Base-by-base conservation (phyloP, 2,329 filamentous ascomycete genomes). In the Grosmannia clavigera region DNA sequence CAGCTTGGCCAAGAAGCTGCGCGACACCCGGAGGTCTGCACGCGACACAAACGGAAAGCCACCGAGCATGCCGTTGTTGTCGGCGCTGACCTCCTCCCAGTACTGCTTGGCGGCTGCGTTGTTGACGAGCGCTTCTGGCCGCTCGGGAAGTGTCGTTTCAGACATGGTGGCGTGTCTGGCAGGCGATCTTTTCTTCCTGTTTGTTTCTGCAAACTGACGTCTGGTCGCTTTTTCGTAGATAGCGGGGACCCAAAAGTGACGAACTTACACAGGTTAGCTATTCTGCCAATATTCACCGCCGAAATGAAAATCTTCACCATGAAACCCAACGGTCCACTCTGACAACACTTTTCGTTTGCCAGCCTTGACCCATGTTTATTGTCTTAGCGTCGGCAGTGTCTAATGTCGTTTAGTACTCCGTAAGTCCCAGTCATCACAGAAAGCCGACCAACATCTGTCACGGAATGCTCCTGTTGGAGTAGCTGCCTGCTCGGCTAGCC, bases 1-100 rank as follows among this genome's bases (percentile, higher is more conserved):
- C 2, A 92, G 73, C 71, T 90, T 90, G 51, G 82, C 80, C 50
- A 91, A 74, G 70, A 92, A 90, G 68, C 79, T 84, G 65, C 81
- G 78, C 3, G 85, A 89, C 48, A 84, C 84, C 66, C 85, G 82
- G 9, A 92, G 76, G 70, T 92, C 89, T 62, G 87, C 80, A 63
- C 82, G 80, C 40, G 83, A 86, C 68, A 88, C 80, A 70, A 84
- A 78, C 14, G 75, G 70, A 61, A 76, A 76, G 72, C 92, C 88
- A 63, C 90, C 91, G 1, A 95, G 85, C 86, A 94, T 92, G 68
- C 90, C 89, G 66, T 87, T 80, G 55, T 75, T 71, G 57, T 77
- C 73, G 51, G 76, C 74, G 2, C 71, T 70, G 58, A 76, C 66
- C 27, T 68, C 66, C 58, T 78, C 68, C 79, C 79, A 82, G 68